These are phyloP conservation scores for Ceratobasidium sp. DNA, from an alignment of 1,284 basidiomycete species.

Conservation along the genomic window DNA sequence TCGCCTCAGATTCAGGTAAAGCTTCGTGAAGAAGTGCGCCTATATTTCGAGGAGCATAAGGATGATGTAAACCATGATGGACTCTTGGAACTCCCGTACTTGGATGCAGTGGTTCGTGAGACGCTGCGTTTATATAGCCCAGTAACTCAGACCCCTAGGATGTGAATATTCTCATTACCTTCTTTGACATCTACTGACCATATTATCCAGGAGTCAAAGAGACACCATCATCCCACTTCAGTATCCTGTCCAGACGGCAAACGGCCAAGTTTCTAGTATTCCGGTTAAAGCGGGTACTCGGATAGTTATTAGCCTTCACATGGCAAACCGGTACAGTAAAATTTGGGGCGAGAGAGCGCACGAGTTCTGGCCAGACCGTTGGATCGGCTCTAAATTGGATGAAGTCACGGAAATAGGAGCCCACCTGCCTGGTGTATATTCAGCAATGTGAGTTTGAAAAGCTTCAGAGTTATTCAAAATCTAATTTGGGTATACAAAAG, in stretches of 20 bases:
- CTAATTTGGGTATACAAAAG: neutral
- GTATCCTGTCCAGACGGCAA: neutral
- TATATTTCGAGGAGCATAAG: conserved; percentile 44
- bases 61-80: conserved; percentile 44
- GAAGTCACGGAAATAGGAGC: conserved; percentile 25
- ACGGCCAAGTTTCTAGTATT: neutral
- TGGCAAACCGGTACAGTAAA: conserved; percentile 45
- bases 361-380: conserved; percentile 29
- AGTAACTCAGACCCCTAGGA: conserved; percentile 69
- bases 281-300: conserved; percentile 12
- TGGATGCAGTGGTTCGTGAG: conserved; percentile 74
- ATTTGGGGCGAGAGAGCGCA: conserved; percentile 28
- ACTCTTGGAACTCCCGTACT: conserved; percentile 58
- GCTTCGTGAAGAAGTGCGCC: conserved; percentile 62
- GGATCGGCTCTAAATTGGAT: conserved; percentile 7
- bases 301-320: conserved; percentile 39
- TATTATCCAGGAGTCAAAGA: neutral
- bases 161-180: conserved; percentile 43
- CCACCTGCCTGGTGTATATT: conserved; percentile 25
- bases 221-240: conserved; percentile 6
- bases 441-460: conserved; percentile 14
- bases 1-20: conserved; percentile 61
- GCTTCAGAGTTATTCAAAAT: neutral
- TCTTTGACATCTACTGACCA: too few species aligned
- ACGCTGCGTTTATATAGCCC: conserved; percentile 69